A percentile compares a stretch with the other conserved stretches of the same genome.
Conservation (phyloP, 1,139 yeast genomes). For the Diutina rugosa region DNA sequence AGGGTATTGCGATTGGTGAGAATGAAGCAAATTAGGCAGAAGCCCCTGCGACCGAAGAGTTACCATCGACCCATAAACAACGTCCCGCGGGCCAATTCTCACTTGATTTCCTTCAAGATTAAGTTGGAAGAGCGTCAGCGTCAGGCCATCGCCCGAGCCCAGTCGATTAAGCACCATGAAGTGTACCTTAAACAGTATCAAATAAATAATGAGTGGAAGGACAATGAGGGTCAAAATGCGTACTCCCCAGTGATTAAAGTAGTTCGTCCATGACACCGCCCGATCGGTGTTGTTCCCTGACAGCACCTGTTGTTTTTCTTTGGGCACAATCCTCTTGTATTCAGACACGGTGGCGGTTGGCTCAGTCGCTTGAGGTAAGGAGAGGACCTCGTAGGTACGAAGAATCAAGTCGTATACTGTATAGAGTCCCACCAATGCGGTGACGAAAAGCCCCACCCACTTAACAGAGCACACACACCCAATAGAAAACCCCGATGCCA, state of each 20-base stretch:
- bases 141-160: slow-evolving; percentile 70
- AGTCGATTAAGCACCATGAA: slow-evolving; percentile 61
- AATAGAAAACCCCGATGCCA: background rate
- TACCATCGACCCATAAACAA: slow-evolving; percentile 47
- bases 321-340: background rate
- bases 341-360: background rate
- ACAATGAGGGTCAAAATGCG: slow-evolving; percentile 58
- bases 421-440: background rate
- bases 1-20: slow-evolving; percentile 58
- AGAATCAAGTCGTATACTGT: background rate
- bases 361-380: background rate
- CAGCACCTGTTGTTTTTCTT: background rate
- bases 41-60: slow-evolving; percentile 65
- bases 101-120: slow-evolving; percentile 46
- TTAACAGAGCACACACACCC: background rate
- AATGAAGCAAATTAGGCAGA: slow-evolving; percentile 58
- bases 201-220: slow-evolving; percentile 62
- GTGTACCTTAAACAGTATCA: slow-evolving; percentile 67
- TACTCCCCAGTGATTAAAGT: slow-evolving; percentile 56
- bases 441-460: slow-evolving; percentile 1
- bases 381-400: background rate
- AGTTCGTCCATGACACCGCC: slow-evolving; percentile 17
- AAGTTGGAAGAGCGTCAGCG: slow-evolving; percentile 59
- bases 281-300: background rate
- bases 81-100: slow-evolving; percentile 44